Conservation (phyloP, 176 grass and related monocot species). For the Carex myosuroides region DNA sequence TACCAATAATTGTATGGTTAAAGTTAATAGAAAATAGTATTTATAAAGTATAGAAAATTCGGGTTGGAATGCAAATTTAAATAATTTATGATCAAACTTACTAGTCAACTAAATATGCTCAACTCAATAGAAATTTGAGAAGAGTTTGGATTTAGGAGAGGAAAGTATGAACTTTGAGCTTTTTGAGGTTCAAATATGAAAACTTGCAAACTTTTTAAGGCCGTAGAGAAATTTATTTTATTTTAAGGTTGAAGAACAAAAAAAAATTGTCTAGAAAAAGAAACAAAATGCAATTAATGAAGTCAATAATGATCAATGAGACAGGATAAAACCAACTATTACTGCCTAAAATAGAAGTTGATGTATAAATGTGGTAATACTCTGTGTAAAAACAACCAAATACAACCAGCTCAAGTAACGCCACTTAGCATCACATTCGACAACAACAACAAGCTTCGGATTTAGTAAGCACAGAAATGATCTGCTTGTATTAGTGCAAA, state of each 20-base stretch:
- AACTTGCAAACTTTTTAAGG: background rate
- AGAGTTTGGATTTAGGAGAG: background rate
- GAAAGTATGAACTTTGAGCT: background rate
- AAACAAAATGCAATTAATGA: background rate
- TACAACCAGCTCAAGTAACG: background rate
- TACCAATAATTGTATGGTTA: background rate
- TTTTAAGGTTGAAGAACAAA: background rate
- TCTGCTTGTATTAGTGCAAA: background rate
- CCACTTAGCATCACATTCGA: background rate
- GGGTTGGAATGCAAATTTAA: background rate
- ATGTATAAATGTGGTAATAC: background rate
- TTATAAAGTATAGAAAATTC: background rate
- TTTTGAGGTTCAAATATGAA: background rate
- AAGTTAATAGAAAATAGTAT: background rate
- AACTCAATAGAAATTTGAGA: background rate
- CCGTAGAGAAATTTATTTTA: background rate
- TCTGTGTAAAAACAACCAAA: background rate
- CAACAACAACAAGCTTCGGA: background rate
- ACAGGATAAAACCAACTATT: background rate
- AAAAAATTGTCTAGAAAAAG: background rate
- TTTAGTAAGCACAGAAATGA: background rate
- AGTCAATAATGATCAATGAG: background rate
- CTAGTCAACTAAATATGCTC: background rate
- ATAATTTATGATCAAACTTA: background rate
- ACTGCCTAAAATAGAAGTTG: background rate